A percentile compares a stretch with the other conserved stretches of the same genome.
These are phyloP conservation scores for Triticum dicoccoides DNA, from an alignment of 176 grass and related monocot genomes.

Conservation along the genomic window DNA sequence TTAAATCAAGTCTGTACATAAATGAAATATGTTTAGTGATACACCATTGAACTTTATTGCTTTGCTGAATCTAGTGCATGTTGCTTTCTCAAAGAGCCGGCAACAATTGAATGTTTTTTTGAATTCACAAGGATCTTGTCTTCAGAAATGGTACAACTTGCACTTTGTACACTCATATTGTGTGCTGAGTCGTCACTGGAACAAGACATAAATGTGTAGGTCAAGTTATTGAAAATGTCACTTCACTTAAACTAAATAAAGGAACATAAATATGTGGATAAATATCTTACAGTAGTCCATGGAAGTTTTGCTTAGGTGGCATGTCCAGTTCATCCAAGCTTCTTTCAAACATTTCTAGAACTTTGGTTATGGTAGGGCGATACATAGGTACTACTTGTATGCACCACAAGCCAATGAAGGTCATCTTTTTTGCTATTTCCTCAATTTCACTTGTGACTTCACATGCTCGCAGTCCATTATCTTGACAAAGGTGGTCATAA, in stretches of 20 bases:
- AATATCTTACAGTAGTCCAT: constrained; percentile 14
- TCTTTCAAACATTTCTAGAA: constrained; percentile 55
- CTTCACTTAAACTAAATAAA: background rate
- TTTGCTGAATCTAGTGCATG: no score
- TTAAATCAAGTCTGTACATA: no score
- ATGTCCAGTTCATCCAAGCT: constrained; percentile 33
- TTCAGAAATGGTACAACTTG: no score
- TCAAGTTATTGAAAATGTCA: no score
- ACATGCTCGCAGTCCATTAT: constrained; percentile 50
- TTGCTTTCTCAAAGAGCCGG: no score
- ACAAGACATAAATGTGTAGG: no score
- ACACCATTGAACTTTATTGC: no score
- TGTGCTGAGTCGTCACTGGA: no score
- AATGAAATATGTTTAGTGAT: no score
- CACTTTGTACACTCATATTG: no score
- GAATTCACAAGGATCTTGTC: no score
- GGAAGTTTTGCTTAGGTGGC: constrained; percentile 37
- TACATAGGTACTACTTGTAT: constrained; percentile 35
- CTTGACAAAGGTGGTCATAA: constrained; percentile 29
- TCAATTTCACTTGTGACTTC: constrained; percentile 31
- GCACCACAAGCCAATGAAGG: constrained; percentile 52
- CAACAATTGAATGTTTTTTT: no score
- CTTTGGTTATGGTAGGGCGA: constrained; percentile 44
- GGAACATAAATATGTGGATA: background rate
- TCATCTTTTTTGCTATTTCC: constrained; percentile 43